phyloP scores from a whole-genome alignment of 257 asterid species.

The Nicotiana sylvestris region DNA sequence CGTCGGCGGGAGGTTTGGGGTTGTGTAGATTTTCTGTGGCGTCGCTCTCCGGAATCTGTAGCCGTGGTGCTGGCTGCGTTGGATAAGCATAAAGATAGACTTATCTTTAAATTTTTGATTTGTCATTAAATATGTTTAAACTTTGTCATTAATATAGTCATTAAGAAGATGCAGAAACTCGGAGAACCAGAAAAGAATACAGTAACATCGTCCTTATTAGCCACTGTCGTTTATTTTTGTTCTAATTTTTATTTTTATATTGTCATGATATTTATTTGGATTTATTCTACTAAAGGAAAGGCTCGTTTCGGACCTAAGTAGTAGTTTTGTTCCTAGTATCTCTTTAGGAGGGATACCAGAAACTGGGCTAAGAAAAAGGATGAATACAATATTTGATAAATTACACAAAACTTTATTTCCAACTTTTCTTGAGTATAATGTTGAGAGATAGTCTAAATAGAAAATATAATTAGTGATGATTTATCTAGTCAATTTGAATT shows the following conservation, averaged over 20 bases:
- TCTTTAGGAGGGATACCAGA: neutral
- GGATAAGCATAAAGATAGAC: neutral
- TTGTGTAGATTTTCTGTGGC: constrained; percentile 59
- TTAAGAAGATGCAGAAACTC: neutral
- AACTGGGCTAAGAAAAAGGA: neutral
- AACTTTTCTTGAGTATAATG: neutral
- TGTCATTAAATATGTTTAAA: neutral
- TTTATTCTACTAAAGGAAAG: neutral
- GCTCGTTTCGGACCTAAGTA: neutral
- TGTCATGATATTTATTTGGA: neutral
- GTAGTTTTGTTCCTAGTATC: neutral
- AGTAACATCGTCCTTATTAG: neutral
- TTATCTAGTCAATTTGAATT: no score
- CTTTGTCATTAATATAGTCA: neutral
- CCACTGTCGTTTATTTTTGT: neutral
- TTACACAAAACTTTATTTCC: neutral
- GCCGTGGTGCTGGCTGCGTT: constrained; percentile 44
- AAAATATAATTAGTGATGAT: no score
- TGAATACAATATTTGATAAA: neutral
- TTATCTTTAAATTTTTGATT: neutral
- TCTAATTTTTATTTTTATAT: neutral
- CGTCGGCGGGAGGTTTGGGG: constrained; percentile 34
- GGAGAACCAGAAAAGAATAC: neutral
- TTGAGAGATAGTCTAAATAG: no score
- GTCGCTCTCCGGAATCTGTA: constrained; percentile 40